Conservation (phyloP, 108 stramenopile species). For the Fragilaria radians region DNA sequence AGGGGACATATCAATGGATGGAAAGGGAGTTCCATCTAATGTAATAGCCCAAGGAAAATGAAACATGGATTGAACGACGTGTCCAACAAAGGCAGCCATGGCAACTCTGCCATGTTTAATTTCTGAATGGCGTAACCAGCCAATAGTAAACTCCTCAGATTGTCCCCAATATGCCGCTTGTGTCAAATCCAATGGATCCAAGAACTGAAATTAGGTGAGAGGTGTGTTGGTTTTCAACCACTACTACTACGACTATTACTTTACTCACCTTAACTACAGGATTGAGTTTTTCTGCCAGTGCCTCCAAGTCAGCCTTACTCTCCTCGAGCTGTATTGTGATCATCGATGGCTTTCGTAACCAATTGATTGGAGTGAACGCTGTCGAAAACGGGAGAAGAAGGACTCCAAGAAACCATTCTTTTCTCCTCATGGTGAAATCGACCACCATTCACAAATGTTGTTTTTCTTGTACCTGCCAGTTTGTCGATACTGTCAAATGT, state of each 20-base stretch:
- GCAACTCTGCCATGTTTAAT: conserved; percentile 76
- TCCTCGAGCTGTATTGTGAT: background rate
- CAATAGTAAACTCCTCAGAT: conserved; percentile 36
- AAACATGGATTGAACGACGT: conserved; percentile 32
- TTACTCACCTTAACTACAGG: conserved; percentile 24
- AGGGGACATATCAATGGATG: conserved; percentile 39
- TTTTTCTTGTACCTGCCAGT: too few relatives aligned
- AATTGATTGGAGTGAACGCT: too few relatives aligned
- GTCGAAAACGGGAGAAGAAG: too few relatives aligned
- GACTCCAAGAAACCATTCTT: too few relatives aligned
- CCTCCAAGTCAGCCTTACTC: conserved; percentile 39
- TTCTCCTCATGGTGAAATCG: too few relatives aligned
- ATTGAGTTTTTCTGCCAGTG: conserved; percentile 44
- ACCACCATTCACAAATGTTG: too few relatives aligned
- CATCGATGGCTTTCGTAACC: too few relatives aligned
- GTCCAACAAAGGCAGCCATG: conserved; percentile 70
- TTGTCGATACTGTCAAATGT: too few relatives aligned
- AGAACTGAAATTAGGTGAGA: too few relatives aligned
- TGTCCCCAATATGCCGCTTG: conserved; percentile 40
- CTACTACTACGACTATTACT: too few relatives aligned
- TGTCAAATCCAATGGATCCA: conserved; percentile 49
- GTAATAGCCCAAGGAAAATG: conserved; percentile 66
- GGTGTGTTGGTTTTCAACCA: too few relatives aligned
- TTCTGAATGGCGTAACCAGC: conserved; percentile 48
- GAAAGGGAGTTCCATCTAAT: conserved; percentile 61